A percentile compares a stretch with the other conserved stretches of the same genome.
Evolutionary conservation across 1,284 basidiomycete species (phyloP).

Genomic region (Rhodofomes roseus): DNA sequence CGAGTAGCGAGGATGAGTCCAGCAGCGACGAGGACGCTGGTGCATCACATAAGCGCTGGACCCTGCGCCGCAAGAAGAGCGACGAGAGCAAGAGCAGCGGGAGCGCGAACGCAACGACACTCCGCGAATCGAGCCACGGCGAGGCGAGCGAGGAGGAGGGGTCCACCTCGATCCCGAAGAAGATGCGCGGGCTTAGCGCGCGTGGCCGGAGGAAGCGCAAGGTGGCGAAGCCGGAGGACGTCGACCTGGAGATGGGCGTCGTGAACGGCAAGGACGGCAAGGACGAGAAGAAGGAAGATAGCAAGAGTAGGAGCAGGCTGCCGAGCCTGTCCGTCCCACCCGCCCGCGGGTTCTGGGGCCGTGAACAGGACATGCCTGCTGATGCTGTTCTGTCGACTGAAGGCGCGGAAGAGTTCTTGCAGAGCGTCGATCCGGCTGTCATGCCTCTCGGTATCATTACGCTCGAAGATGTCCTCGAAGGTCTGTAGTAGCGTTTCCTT

Average conservation of each 20-base stretch:
- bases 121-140: conserved; percentile 27
- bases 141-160: conserved; percentile 25
- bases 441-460: conserved; percentile 91
- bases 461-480: conserved; percentile 89
- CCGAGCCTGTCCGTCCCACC: conserved; percentile 37
- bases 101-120: conserved; percentile 30
- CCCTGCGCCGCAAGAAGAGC: conserved; percentile 3
- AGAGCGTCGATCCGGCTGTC: conserved; percentile 67
- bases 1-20: conserved; percentile 25
- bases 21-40: conserved; percentile 17
- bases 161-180: conserved; percentile 18
- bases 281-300: conserved; percentile 6
- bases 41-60: background rate
- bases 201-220: conserved; percentile 18
- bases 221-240: conserved; percentile 9
- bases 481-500: conserved; percentile 33
- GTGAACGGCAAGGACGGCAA: conserved; percentile 21
- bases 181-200: conserved; percentile 4
- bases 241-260: conserved; percentile 39
- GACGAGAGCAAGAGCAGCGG: conserved; percentile 4
- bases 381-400: conserved; percentile 75
- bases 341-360: conserved; percentile 24
- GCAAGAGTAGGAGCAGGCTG: conserved; percentile 34
- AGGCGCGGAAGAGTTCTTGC: conserved; percentile 73
- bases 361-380: conserved; percentile 80